These are phyloP conservation scores for Pistacia integerrima DNA, from an alignment of 345 rosid genomes.

Conservation along the genomic window DNA sequence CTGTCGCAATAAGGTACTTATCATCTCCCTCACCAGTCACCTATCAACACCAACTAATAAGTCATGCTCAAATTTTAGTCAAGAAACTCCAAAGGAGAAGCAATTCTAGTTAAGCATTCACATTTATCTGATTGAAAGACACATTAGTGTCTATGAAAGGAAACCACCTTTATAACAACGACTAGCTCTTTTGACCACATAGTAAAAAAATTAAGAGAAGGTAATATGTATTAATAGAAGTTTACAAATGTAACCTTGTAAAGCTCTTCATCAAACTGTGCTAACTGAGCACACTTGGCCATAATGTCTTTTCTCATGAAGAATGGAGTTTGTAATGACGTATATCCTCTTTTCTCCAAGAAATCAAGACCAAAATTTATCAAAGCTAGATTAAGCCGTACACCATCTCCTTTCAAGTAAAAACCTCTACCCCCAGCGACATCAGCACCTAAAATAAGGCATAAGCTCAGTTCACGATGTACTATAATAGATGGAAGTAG, in stretches of 20 bases:
- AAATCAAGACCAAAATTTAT: slow-evolving; percentile 79
- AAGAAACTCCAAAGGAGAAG: background rate
- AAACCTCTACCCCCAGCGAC: slow-evolving; percentile 90
- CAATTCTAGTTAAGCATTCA: background rate
- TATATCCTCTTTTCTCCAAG: slow-evolving; percentile 68
- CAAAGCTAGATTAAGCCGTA: slow-evolving; percentile 88
- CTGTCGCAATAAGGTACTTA: slow-evolving; percentile 93
- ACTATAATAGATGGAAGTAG: background rate
- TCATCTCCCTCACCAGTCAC: slow-evolving; percentile 97
- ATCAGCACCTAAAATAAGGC: slow-evolving; percentile 60
- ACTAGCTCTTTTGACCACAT: background rate
- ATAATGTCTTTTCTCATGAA: slow-evolving; percentile 90
- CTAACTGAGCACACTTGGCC: slow-evolving; percentile 92
- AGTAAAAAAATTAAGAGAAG: background rate
- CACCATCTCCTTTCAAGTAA: slow-evolving; percentile 84
- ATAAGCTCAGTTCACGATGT: background rate
- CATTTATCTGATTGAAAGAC: background rate
- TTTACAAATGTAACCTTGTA: slow-evolving; percentile 63
- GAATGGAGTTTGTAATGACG: slow-evolving; percentile 82
- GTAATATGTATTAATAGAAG: background rate
- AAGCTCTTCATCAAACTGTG: slow-evolving; percentile 93
- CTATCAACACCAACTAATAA: slow-evolving; percentile 34
- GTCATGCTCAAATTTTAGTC: background rate
- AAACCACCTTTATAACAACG: background rate
- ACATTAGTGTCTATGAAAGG: background rate